A percentile compares a stretch with the other conserved stretches of the same genome.
These are phyloP conservation scores for Clohesyomyces aquaticus DNA, from an alignment of 495 filamentous ascomycete species.

Conservation along the genomic window DNA sequence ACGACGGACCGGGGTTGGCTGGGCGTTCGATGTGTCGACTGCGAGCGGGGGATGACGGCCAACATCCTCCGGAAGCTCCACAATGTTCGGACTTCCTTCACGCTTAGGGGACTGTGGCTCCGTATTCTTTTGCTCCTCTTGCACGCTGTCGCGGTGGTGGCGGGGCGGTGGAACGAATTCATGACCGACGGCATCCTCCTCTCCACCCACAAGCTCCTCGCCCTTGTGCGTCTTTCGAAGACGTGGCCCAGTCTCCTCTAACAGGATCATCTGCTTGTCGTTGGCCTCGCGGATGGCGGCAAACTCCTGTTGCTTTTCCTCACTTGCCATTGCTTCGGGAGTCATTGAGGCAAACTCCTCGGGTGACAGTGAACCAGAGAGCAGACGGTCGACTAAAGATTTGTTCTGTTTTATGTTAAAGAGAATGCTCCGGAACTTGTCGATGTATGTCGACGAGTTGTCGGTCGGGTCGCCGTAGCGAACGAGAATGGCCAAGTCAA, in stretches of 20 bases:
- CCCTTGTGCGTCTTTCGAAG: slow-evolving; percentile 94
- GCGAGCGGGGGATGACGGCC: slow-evolving; percentile 17
- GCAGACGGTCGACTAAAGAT: slow-evolving; percentile 73
- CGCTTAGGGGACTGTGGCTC: slow-evolving; percentile 15
- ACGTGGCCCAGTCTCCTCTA: slow-evolving; percentile 78
- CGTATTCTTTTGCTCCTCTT: slow-evolving; percentile 23
- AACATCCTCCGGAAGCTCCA: slow-evolving; percentile 44
- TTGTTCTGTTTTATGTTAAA: slow-evolving; percentile 87
- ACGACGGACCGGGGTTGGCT: not conserved
- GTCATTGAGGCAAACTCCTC: slow-evolving; percentile 80
- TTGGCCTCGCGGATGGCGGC: slow-evolving; percentile 75
- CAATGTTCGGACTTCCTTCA: slow-evolving; percentile 17
- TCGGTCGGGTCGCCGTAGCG: slow-evolving; percentile 58
- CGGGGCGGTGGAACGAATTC: slow-evolving; percentile 15
- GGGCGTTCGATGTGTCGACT: slow-evolving; percentile 33
- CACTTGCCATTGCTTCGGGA: slow-evolving; percentile 84
- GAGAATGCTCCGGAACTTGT: slow-evolving; percentile 65
- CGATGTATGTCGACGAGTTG: slow-evolving; percentile 51
- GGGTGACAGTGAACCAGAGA: slow-evolving; percentile 69
- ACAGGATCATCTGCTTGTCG: slow-evolving; percentile 84
- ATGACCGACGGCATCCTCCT: slow-evolving; percentile 44
- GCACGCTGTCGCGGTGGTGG: slow-evolving; percentile 23
- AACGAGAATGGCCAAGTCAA: slow-evolving; percentile 72
- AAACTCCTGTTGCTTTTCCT: slow-evolving; percentile 80
- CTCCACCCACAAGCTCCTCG: slow-evolving; percentile 84